Evolutionary conservation across 352 stramenopile species (phyloP).

Genomic region (Phytopythium montanum): DNA sequence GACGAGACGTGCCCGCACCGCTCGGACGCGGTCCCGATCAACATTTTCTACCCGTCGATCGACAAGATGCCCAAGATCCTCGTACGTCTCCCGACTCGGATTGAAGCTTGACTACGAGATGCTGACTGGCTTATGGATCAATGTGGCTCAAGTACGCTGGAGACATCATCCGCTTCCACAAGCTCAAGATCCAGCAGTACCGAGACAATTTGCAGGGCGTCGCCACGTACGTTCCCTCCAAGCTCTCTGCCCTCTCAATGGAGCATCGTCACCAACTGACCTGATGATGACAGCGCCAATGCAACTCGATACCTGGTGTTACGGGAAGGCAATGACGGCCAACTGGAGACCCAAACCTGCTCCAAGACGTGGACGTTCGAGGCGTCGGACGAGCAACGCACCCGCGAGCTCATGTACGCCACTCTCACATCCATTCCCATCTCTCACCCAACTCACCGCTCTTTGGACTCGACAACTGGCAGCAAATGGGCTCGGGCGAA

Average conservation of each 20-base stretch:
- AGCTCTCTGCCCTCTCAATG: not conserved
- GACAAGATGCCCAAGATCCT: slow-evolving; percentile 58
- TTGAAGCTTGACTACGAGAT: not conserved
- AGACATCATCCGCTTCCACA: slow-evolving; percentile 79
- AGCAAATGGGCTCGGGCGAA: slow-evolving; percentile 46
- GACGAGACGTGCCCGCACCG: slow-evolving; percentile 59
- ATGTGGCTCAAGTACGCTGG: slow-evolving; percentile 41
- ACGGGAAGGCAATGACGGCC: slow-evolving; percentile 21
- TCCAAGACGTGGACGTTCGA: slow-evolving; percentile 66
- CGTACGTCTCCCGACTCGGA: slow-evolving; percentile 20
- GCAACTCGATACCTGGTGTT: slow-evolving; percentile 61
- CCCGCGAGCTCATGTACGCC: slow-evolving; percentile 35
- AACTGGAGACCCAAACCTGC: slow-evolving; percentile 42
- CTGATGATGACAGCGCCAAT: slow-evolving; percentile 16
- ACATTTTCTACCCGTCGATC: slow-evolving; percentile 61
- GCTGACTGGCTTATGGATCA: not conserved
- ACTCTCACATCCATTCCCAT: not conserved
- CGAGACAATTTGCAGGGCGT: slow-evolving; percentile 54
- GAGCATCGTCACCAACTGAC: not conserved
- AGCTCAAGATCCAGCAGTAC: slow-evolving; percentile 63
- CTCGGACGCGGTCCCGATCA: slow-evolving; percentile 51
- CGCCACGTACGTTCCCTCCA: slow-evolving; percentile 27
- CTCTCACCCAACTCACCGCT: not conserved
- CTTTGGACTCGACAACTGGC: not conserved
- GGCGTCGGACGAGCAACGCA: slow-evolving; percentile 40